phyloP scores from a whole-genome alignment of 164 flowering plant species.

The Sextonia rubra region DNA sequence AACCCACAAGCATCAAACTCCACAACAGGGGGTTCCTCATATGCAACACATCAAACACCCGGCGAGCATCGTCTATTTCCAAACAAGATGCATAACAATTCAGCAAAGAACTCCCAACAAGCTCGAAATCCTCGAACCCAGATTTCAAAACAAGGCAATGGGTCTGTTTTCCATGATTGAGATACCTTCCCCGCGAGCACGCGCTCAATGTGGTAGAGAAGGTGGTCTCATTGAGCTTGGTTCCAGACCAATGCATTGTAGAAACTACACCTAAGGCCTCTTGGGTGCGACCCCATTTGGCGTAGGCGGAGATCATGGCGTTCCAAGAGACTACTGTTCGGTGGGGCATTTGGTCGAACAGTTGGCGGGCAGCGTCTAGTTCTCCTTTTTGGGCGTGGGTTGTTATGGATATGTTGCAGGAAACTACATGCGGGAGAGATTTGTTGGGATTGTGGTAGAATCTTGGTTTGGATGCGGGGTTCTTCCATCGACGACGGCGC shows the following conservation, averaged over 20 bases:
- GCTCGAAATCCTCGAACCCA: slow-evolving; percentile 42
- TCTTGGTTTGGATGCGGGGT: slow-evolving; percentile 11
- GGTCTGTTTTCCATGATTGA: slow-evolving; percentile 39
- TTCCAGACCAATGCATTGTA: slow-evolving; percentile 32
- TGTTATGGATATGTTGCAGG: slow-evolving; percentile 36
- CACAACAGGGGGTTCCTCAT: slow-evolving; percentile 40
- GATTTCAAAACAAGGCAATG: slow-evolving; percentile 55
- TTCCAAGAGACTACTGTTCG: slow-evolving; percentile 69
- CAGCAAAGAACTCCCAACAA: slow-evolving; percentile 52
- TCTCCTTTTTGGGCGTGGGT: slow-evolving; percentile 22
- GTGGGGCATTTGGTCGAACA: slow-evolving; percentile 55
- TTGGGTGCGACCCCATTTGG: slow-evolving; percentile 31
- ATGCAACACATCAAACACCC: slow-evolving; percentile 39
- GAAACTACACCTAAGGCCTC: slow-evolving; percentile 42
- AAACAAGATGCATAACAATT: slow-evolving; percentile 43
- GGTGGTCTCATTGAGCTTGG: slow-evolving; percentile 47
- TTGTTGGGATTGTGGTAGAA: neutral
- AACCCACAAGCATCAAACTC: slow-evolving; percentile 58
- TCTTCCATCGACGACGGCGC: slow-evolving; percentile 20
- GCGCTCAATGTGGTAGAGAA: slow-evolving; percentile 41
- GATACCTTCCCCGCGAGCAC: slow-evolving; percentile 33
- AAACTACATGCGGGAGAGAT: slow-evolving; percentile 17
- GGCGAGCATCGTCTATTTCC: slow-evolving; percentile 33
- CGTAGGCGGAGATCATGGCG: slow-evolving; percentile 55
- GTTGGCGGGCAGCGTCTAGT: slow-evolving; percentile 34